Base-by-base conservation (phyloP, 352 stramenopile species). In the Saprolegnia diclina region DNA sequence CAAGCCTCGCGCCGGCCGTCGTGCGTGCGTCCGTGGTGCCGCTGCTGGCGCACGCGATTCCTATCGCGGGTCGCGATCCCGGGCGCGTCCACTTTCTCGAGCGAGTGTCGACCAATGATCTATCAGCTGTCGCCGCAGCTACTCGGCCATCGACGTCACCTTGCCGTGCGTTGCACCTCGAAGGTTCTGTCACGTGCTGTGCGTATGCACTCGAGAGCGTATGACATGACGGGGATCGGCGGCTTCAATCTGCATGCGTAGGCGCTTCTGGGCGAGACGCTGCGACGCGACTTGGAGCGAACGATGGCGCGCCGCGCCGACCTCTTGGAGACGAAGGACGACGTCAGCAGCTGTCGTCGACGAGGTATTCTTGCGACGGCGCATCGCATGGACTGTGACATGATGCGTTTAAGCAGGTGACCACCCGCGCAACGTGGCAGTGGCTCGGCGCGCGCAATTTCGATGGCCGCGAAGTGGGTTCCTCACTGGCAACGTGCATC, bases 381-480 rank as follows among this genome's bases (percentile, higher is more conserved):
- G 2, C 29, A 35, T 35, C 29, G 29, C 42, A 48, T n/a, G 42
- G 18, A 48, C 13, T 48, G 42, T 4, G 42, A 48, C 42, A 48
- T n/a, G 42, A 14, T 14, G 18, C 13, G 18, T 48, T 26, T 3
- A 59, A 13, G 35, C 11, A 21, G 52, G 52, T 18, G 35, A 11
- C 45, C 59, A 56, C 32, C 18, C 59, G 62, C 18, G 7, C 22
- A 59, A 19, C 10, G 5, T 63, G 22, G 44, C 50, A 22, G n/a
- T 69, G 7, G 42, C 63, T 52, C 63, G 63, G 13, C 63, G 63
- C 5, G 63, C 63, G 26, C 11, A 16, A 14, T 69, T 69, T 53
- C n/a, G 29, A 44, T 69, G 63, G 63, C 26, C 26, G 37, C 29
- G 19, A 7, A n/a, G 50, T 50, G n/a, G 45, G n/a, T 67, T 67